Evolutionary conservation across 163 green algal genomes (phyloP).

Genomic region (Prototheca cutis): DNA sequence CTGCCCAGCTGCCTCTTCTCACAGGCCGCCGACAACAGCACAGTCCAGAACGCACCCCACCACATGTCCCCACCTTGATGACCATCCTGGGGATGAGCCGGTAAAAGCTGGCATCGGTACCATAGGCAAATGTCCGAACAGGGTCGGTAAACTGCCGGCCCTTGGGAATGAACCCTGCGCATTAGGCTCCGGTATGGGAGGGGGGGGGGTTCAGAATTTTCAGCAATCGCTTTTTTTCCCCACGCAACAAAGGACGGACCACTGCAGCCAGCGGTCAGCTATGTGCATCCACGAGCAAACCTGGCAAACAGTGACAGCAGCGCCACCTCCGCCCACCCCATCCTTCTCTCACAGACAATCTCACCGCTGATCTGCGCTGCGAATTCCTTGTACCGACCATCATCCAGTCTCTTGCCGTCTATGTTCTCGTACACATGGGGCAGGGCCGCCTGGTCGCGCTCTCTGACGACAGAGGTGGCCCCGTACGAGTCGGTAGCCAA

Average conservation of each 20-base stretch:
- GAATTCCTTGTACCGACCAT: constrained; percentile 83
- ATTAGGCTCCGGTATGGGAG: too few relatives aligned
- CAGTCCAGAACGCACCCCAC: too few relatives aligned
- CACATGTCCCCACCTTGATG: constrained; percentile 63
- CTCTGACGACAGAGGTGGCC: constrained; percentile 28
- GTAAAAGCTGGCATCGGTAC: constrained; percentile 84
- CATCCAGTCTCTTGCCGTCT: constrained; percentile 68
- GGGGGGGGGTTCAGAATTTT: too few relatives aligned
- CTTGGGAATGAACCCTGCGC: constrained; percentile 57
- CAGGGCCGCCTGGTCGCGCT: constrained; percentile 6
- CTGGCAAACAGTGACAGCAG: too few relatives aligned
- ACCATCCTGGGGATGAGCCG: constrained; percentile 90
- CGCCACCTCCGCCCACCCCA: too few relatives aligned
- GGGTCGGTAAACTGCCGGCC: constrained; percentile 72
- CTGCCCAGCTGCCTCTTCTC: too few relatives aligned
- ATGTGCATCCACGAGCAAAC: too few relatives aligned
- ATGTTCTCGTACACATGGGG: constrained; percentile 37
- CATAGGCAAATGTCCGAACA: constrained; percentile 87
- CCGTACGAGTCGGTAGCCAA: constrained; percentile 29
- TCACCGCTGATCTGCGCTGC: constrained; percentile 51
- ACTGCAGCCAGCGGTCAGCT: too few relatives aligned
- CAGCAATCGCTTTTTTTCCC: too few relatives aligned
- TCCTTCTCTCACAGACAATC: too few relatives aligned
- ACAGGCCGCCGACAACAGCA: too few relatives aligned
- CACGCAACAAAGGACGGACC: too few relatives aligned